Conservation (phyloP, 2,329 filamentous ascomycete genomes). For the Apiospora sp. region DNA sequence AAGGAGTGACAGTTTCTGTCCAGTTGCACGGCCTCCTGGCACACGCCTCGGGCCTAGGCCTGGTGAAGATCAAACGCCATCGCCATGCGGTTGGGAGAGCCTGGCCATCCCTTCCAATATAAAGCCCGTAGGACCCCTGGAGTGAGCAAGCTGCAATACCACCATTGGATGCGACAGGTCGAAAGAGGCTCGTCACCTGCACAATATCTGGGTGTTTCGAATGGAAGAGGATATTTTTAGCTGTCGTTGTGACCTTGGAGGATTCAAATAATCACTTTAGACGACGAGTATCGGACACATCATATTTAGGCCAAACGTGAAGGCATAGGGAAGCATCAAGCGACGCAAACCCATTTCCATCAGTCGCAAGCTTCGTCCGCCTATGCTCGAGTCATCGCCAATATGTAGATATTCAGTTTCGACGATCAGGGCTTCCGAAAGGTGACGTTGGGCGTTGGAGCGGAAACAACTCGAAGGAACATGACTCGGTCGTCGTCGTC, state of each 20-base stretch:
- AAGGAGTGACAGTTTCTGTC: not conserved
- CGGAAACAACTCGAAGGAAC: not conserved
- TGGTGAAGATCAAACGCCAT: constrained; percentile 14
- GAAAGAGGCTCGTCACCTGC: not conserved
- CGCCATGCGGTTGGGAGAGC: not conserved
- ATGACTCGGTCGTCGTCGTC: not conserved
- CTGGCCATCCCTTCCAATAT: not conserved
- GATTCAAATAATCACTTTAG: not conserved
- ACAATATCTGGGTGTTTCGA: not conserved
- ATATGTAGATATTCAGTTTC: not conserved
- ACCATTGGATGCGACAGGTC: not conserved
- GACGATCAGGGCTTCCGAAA: not conserved
- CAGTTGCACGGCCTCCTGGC: not conserved
- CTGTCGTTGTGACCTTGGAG: not conserved
- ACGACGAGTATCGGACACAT: not conserved
- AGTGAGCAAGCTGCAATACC: not conserved
- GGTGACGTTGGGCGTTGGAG: not conserved
- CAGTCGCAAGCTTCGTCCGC: not conserved
- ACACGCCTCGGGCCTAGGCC: not conserved
- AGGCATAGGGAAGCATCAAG: not conserved
- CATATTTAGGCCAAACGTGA: not conserved
- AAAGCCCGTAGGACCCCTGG: not conserved
- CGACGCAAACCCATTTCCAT: not conserved
- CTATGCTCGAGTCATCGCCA: not conserved
- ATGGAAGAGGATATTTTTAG: not conserved